Percentiles rank a stretch among this genome's conserved stretches.
phyloP scores from a whole-genome alignment of 176 grass and related monocot species.

The Oryza glaberrima region DNA sequence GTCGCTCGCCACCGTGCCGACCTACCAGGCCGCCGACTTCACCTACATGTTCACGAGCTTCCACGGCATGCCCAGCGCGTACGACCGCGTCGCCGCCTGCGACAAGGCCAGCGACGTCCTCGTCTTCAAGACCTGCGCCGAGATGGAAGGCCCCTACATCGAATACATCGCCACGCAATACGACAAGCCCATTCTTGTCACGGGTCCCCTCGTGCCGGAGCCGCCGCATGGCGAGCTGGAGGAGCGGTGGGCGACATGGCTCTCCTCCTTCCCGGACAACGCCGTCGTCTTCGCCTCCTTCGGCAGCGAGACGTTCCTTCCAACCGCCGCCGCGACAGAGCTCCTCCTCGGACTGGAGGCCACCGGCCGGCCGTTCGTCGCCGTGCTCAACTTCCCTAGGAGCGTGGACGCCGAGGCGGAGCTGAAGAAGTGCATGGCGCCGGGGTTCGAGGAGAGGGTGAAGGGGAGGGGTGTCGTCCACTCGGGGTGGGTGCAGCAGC shows the following conservation, averaged over 20 bases:
- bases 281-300: conserved; percentile 56
- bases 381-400: conserved; percentile 49
- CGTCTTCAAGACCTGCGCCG: conserved; percentile 46
- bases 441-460: conserved; percentile 41
- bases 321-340: conserved; percentile 17
- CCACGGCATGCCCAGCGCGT: conserved; percentile 8
- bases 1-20: conserved; percentile 20
- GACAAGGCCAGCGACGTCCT: conserved; percentile 8
- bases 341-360: conserved; percentile 60
- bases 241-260: conserved; percentile 38
- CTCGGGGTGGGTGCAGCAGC: conserved; percentile 58
- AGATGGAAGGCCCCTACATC: conserved; percentile 50
- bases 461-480: conserved; percentile 33
- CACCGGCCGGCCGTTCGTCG: conserved; percentile 41
- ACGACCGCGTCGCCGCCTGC: conserved; percentile 19
- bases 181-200: conserved; percentile 33
- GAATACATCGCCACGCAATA: conserved; percentile 29
- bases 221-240: conserved; percentile 47
- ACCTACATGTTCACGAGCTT: conserved; percentile 45
- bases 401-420: not conserved
- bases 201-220: conserved; percentile 42
- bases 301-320: conserved; percentile 63
- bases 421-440: not conserved
- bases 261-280: conserved; percentile 44
- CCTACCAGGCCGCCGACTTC: conserved; percentile 47